phyloP scores from a whole-genome alignment of 2,329 filamentous ascomycete genomes.

The Exophiala oligosperma region DNA sequence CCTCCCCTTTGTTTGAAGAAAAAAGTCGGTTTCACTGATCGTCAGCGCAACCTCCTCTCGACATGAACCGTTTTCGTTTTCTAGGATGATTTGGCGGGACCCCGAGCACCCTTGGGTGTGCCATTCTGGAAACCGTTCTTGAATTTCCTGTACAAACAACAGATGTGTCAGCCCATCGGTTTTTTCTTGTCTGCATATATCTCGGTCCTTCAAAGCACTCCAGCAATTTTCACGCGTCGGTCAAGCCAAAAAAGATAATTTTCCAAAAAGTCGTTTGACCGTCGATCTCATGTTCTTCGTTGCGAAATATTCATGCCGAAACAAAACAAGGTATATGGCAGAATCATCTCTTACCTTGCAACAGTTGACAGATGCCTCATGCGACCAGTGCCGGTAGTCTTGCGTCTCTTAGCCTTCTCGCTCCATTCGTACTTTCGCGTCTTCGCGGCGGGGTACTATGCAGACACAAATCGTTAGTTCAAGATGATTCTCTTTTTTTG shows the following conservation, averaged over 20 bases:
- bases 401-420: constrained; percentile 99
- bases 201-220: not conserved
- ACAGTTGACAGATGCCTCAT: constrained; percentile 94
- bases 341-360: constrained; percentile 54
- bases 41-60: not conserved
- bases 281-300: not conserved
- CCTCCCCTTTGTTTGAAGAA: not conserved
- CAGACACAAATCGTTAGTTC: constrained; percentile 9
- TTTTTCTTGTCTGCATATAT: not conserved
- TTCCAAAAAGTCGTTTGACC: no score
- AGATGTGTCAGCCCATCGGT: not conserved
- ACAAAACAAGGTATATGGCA: not conserved
- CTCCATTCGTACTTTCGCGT: constrained; percentile 99
- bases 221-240: not conserved
- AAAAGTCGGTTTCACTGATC: not conserved
- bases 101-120: constrained; percentile 77
- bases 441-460: constrained; percentile 85
- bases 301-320: not conserved
- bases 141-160: constrained; percentile 59
- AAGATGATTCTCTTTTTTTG: not conserved
- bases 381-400: constrained; percentile 96
- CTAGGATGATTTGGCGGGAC: constrained; percentile 53
- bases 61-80: constrained; percentile 13
- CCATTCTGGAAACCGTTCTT: constrained; percentile 97
- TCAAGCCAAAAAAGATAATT: not conserved